Percentiles rank a stretch among this genome's conserved stretches.
Conservation (phyloP, 108 stramenopile species). For the Epithemia pelagica region DNA sequence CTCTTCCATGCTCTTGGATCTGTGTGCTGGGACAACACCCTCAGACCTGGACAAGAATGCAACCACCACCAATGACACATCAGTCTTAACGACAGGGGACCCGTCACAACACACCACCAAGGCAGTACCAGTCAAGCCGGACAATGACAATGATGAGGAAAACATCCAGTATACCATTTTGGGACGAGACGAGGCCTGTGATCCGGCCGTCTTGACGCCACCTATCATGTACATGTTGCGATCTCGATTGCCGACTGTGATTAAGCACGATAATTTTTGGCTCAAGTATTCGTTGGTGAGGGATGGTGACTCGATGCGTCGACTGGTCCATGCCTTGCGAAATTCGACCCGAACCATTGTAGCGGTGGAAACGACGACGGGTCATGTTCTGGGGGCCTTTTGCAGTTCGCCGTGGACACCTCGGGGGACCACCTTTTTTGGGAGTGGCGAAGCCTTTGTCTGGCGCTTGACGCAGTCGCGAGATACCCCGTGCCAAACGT, state of each 20-base stretch:
- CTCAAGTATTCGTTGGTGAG: constrained; percentile 21
- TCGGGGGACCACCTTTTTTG: constrained; percentile 42
- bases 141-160: neutral
- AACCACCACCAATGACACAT: too few species aligned
- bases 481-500: constrained; percentile 8
- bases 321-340: constrained; percentile 4
- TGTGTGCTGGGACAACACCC: too few species aligned
- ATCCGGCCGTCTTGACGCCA: constrained; percentile 29
- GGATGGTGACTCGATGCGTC: constrained; percentile 6
- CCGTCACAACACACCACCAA: too few species aligned
- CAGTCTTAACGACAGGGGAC: too few species aligned
- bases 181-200: neutral
- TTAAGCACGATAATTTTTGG: constrained; percentile 31
- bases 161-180: neutral
- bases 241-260: constrained; percentile 28
- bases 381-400: constrained; percentile 77
- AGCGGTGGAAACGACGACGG: constrained; percentile 62
- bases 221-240: constrained; percentile 37
- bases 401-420: constrained; percentile 60
- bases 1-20: too few species aligned
- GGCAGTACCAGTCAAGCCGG: too few species aligned
- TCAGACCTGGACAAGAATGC: too few species aligned
- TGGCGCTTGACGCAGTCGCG: constrained; percentile 41
- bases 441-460: constrained; percentile 52
- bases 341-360: constrained; percentile 54